Evolutionary conservation across 2,329 filamentous ascomycete species (phyloP), one percentile per base, ranked within the genome.

Genomic region (Hypoxylon sp.): DNA sequence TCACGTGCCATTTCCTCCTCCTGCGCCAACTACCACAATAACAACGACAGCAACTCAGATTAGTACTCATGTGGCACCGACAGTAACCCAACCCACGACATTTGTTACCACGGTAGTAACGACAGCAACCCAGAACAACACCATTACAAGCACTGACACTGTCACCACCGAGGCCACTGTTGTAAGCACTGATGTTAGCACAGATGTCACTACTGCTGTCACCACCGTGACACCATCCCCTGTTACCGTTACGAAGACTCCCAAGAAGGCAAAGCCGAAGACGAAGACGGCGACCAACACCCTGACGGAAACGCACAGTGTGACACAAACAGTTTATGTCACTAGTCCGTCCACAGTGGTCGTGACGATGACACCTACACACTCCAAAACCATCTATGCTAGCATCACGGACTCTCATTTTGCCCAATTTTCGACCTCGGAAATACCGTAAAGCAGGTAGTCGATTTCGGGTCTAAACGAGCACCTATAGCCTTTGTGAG

Each of bases 241-340:
- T 7, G 45, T 55, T 51, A 60, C 60, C 5, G 19, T 59, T 9
- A 63, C 60, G 28, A 32, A 49, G 21, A 60, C 21, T 2, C 19
- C 23, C 11, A 65, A 58, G 21, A 49, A 55, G 43, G 56, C 50
- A 2, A 28, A 25, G 17, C 56, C 50, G 5, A 28, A 25, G 17
- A 60, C 21, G 13, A 56, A 60, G 61, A 23, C 23, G 23, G 23
- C 23, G 23, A 56, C 56, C n/a, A 50, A 50, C n/a, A 55, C 46
- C 19, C 10, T 45, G 30, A 60, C 30, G 21, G 11, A 34, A 38
- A 45, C 30, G 11, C 45, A 38, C 2, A 28, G 1, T 10, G 4
- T 43, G 17, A 43, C 38, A 11, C 7, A 19, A 17, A 43, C 38
- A 4, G 38, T 10, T 21, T 43, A 19, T 9, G 17, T 43, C 6